Base-by-base conservation (phyloP, 2,329 filamentous ascomycete species). In the Orbilia brochopaga region DNA sequence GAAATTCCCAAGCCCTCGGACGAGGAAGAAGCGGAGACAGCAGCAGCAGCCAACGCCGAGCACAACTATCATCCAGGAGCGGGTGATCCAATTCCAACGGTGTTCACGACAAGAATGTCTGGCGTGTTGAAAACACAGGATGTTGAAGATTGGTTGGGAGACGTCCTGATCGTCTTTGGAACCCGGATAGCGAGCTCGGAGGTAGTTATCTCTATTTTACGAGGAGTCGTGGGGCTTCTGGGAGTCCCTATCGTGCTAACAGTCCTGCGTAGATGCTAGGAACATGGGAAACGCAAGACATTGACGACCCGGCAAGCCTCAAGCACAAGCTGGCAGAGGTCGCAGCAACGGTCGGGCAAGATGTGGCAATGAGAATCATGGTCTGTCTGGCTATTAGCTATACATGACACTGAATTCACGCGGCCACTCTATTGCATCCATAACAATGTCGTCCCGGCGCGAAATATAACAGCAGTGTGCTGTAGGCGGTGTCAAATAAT, bases 261-360 rank as follows among this genome's bases (percentile, higher is more conserved):
- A 8, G 3, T 78, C 19, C 44, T 32, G 8, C 2, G 10, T 27
- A 83, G 62, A 82, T 88, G 76, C 80, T 90, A 7, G 81, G 84
- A 1, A 80, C 81, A 1, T 92, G 89, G 89, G 81, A 85, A 0
- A 77, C 80, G 0, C 82, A 84, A 52, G 79, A 80, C 35, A 79
- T 89, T 1, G 77, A 79, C 11, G 81, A 87, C 54, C 78, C 81
- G 17, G 78, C 79, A 3, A 82, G 82, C 0, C 78, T 90, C 35
- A 90, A 88, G 77, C 83, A 85, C 0, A 82, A 83, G 37, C 83
- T 92, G 66, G 88, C 86, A 0, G 88, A 91, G 76, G 77, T 52
- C 19, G 35, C 64, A 21, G 70, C 64, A 11, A 58, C 64, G 2
- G 32, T 70, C 10, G 63, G 63, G 2, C 6, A 17, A 11, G 60